Base-by-base conservation (phyloP, 768 basidiomycete genomes). In the Melanogaster broomeanus region DNA sequence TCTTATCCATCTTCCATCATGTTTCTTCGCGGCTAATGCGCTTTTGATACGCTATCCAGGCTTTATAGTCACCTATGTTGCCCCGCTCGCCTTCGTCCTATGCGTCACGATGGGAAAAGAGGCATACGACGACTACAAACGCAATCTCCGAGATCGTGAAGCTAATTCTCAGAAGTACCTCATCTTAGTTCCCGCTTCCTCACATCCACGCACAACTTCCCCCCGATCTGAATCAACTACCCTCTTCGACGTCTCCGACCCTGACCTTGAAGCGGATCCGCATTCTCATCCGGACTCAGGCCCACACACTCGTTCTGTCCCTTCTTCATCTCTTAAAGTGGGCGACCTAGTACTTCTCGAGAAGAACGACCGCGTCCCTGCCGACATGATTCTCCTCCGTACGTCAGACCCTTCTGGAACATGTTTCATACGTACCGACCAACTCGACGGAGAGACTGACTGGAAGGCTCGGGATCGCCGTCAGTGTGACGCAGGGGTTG, bases 81-180 rank as follows among this genome's bases (percentile, higher is more conserved):
- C 93, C 0, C 97, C 97, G 2, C 82, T 99, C 8, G 96, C 92
- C 1, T 98, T 99, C 62, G 97, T 99, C 2, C 78, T 99, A 2
- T 82, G 75, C 53, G 90, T 99, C 6, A 98, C 97, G 3, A 95
- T 98, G 83, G 96, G 96, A 19, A 99, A 99, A 69, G 97, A 99
- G 71, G 97, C 97, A 3, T 96, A 93, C 63, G 97, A 99, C 67
- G 96, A 99, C 74, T 98, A 97, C 77, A 89, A 93, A 63, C 91
- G 96, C 22, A 80, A 95, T 62, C 81, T 87, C 9, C 86, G 97
- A 42, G 97, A 98, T 70, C 80, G 84, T 37, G 93, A 98, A 69
- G 94, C 97, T 49, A 99, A 99, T 66, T 97, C 94, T 0, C 87
- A 91, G 52, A 87, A 86, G 58, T 98, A 98, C 68, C 81, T 90